These are phyloP conservation scores for Zygoascus bituminiphila DNA, from an alignment of 805 yeast genomes.

Conservation along the genomic window DNA sequence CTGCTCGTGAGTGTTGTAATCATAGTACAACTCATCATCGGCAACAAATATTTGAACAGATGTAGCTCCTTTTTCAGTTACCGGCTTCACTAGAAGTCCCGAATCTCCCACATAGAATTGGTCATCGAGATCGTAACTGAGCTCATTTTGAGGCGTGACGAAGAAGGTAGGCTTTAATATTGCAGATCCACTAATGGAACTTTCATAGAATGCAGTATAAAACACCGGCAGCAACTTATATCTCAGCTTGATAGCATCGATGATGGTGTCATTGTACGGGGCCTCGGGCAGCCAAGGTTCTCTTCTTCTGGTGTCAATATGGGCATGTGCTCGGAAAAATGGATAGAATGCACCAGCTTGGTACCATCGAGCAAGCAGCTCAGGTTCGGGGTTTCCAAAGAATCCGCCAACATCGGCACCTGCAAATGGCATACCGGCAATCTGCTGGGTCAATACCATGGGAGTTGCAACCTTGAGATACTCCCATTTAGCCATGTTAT, in stretches of 20 bases:
- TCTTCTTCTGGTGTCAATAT: conserved; percentile 82
- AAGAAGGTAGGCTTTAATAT: conserved; percentile 38
- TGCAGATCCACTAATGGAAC: conserved; percentile 57
- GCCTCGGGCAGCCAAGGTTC: conserved; percentile 88
- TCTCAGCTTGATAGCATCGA: conserved; percentile 64
- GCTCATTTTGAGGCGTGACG: conserved; percentile 31
- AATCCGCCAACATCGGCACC: conserved; percentile 99
- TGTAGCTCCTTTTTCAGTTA: conserved; percentile 46
- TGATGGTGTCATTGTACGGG: conserved; percentile 56
- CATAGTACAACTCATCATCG: conserved; percentile 31
- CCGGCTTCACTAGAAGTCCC: conserved; percentile 75
- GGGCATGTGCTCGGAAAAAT: conserved; percentile 94
- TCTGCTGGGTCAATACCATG: conserved; percentile 73
- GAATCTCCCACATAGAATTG: conserved; percentile 69
- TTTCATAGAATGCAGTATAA: conserved; percentile 68
- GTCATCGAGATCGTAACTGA: conserved; percentile 60
- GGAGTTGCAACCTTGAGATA: conserved; percentile 74
- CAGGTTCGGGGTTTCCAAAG: conserved; percentile 79
- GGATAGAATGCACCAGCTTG: conserved; percentile 96
- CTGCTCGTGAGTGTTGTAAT: conserved; percentile 22
- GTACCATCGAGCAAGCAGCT: conserved; percentile 84
- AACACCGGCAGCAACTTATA: conserved; percentile 69
- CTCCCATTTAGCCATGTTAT: conserved; percentile 89
- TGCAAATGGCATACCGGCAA: conserved; percentile 81
- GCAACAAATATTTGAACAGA: conserved; percentile 42